A percentile compares a stretch with the other conserved stretches of the same genome.
phyloP scores from a whole-genome alignment of 768 basidiomycete genomes.

The Kondoa subrosea region DNA sequence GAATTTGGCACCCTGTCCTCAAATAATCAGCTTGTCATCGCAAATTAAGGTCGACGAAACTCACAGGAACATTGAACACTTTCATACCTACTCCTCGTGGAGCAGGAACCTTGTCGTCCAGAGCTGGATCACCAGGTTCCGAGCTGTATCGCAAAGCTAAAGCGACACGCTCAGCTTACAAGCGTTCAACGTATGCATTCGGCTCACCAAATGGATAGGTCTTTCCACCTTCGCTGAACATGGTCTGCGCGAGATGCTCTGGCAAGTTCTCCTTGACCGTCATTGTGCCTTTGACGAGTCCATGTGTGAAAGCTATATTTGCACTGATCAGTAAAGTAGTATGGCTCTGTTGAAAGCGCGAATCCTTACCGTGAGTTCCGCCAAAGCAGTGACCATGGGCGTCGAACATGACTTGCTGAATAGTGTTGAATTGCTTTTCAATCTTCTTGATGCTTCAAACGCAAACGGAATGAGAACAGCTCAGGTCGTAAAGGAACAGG shows the following conservation, averaged over 20 bases:
- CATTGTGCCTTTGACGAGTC: conserved; percentile 17
- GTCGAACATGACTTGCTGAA: not conserved
- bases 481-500: not conserved
- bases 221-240: conserved; percentile 15
- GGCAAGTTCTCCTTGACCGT: conserved; percentile 13
- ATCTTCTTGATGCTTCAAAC: not conserved
- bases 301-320: too few species aligned
- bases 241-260: conserved; percentile 18
- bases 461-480: not conserved
- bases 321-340: too few species aligned
- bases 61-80: conserved; percentile 14
- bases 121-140: conserved; percentile 10
- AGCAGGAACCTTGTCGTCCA: conserved; percentile 17
- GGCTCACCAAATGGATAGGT: conserved; percentile 9
- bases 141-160: conserved; percentile 16
- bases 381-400: not conserved
- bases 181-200: too few species aligned
- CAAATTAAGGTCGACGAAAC: too few species aligned
- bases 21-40: too few species aligned
- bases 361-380: too few species aligned
- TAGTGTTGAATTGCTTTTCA: not conserved
- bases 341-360: too few species aligned
- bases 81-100: conserved; percentile 15
- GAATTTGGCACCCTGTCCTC: conserved; percentile 1
- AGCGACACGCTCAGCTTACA: too few species aligned